Evolutionary conservation across 1,284 basidiomycete species (phyloP).

Genomic region (Stereum hirsutum): DNA sequence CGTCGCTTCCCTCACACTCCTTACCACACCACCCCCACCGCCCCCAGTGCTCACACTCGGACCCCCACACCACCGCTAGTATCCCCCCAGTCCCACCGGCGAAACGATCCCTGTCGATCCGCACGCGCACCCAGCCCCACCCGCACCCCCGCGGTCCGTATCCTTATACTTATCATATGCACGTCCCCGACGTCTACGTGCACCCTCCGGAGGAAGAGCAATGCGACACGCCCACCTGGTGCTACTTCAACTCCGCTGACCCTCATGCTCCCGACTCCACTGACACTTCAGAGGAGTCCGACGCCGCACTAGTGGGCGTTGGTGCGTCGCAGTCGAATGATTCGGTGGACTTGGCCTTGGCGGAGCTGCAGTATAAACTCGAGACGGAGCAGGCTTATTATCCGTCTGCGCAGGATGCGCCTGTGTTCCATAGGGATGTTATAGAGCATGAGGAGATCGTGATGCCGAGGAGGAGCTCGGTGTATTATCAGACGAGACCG

Average conservation of each 20-base stretch:
- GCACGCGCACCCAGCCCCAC: too few species aligned
- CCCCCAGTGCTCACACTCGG: too few species aligned
- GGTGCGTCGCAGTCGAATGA: not conserved
- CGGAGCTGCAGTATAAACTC: conserved; percentile 30
- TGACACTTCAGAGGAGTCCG: too few species aligned
- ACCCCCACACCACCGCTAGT: too few species aligned
- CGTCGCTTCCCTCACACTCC: too few species aligned
- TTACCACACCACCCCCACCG: too few species aligned
- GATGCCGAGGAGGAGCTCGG: conserved; percentile 18
- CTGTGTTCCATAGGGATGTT: conserved; percentile 19
- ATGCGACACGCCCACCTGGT: conserved; percentile 44
- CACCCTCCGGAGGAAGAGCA: conserved; percentile 66
- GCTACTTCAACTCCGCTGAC: conserved; percentile 51
- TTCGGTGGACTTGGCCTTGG: conserved; percentile 21
- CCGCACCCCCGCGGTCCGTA: too few species aligned
- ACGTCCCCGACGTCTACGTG: conserved; percentile 57
- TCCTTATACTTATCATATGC: too few species aligned
- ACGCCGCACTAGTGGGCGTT: conserved; percentile 12
- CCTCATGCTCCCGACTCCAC: too few species aligned
- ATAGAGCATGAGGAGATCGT: conserved; percentile 18
- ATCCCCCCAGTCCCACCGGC: too few species aligned
- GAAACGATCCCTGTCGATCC: too few species aligned
- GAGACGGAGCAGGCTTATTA: conserved; percentile 16
- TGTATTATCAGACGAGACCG: conserved; percentile 1
- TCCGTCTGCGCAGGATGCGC: conserved; percentile 21